A percentile compares a stretch with the other conserved stretches of the same genome.
Evolutionary conservation across 1,284 basidiomycete genomes (phyloP).

Genomic region (Vanrija sp.): DNA sequence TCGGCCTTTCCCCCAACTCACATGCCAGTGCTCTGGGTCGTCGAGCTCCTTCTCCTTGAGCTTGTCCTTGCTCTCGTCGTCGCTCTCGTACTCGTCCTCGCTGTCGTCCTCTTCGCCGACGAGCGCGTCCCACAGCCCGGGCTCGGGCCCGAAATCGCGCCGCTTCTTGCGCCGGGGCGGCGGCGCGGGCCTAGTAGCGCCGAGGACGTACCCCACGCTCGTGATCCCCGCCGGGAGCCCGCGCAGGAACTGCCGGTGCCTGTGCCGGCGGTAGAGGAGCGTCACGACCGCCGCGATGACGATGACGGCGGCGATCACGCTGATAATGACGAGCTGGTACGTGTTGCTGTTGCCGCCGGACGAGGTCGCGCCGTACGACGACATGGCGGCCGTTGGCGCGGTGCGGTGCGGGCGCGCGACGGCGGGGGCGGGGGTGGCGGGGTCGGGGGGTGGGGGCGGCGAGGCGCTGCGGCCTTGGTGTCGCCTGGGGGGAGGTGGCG

Average conservation of each 20-base stretch:
- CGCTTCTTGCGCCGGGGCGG: not conserved
- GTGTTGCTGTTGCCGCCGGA: constrained; percentile 1
- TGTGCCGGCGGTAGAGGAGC: constrained; percentile 18
- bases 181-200: not conserved
- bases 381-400: no score
- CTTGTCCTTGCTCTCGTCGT: not conserved
- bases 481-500: no score
- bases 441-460: not conserved
- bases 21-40: constrained; percentile 1
- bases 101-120: not conserved
- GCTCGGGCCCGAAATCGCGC: constrained; percentile 7
- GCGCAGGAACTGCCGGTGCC: constrained; percentile 1
- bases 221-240: no score
- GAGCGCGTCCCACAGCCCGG: constrained; percentile 11
- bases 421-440: not conserved
- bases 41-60: not conserved
- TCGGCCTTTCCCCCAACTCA: not conserved
- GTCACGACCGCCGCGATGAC: constrained; percentile 20
- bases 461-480: no score
- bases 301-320: constrained; percentile 25
- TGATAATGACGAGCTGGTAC: constrained; percentile 30
- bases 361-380: no score
- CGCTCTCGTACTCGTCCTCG: not conserved
- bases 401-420: not conserved
- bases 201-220: constrained; percentile 5